Evolutionary conservation across 768 basidiomycete genomes (phyloP).

Genomic region (Serendipita sp.): DNA sequence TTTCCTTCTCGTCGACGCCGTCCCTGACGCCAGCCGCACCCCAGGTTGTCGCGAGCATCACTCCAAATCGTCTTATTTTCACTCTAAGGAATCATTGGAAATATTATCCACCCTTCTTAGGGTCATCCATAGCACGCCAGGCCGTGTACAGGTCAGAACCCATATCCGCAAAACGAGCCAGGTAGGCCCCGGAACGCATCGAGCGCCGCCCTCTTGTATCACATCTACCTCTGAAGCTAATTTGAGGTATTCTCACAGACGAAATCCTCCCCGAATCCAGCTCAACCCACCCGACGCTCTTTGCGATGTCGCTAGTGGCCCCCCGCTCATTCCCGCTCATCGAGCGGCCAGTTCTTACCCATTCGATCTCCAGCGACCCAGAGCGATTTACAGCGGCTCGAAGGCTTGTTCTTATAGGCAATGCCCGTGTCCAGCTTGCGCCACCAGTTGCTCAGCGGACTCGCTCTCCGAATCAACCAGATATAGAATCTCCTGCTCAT

Average conservation of each 20-base stretch:
- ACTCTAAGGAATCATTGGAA: no score
- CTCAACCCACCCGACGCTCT: neutral
- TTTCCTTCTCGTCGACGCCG: no score
- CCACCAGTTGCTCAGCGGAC: neutral
- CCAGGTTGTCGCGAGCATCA: no score
- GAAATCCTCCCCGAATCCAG: neutral
- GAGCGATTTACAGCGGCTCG: neutral
- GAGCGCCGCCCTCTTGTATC: neutral
- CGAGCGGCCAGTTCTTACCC: neutral
- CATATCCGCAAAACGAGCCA: neutral
- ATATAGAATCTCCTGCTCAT: neutral
- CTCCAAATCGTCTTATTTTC: no score
- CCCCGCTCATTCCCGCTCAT: neutral
- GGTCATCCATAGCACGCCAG: neutral
- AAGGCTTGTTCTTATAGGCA: conserved; percentile 3
- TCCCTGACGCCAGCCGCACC: no score
- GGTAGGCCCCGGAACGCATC: neutral
- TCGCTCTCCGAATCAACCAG: neutral
- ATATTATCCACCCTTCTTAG: neutral
- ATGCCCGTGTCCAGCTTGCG: neutral
- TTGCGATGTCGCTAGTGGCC: conserved; percentile 4
- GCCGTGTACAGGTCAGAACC: neutral
- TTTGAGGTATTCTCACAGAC: neutral
- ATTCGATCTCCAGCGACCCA: neutral
- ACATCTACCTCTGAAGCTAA: neutral